Conservation (phyloP, 179 eudicot species). For the Monotropa hypopitys region DNA sequence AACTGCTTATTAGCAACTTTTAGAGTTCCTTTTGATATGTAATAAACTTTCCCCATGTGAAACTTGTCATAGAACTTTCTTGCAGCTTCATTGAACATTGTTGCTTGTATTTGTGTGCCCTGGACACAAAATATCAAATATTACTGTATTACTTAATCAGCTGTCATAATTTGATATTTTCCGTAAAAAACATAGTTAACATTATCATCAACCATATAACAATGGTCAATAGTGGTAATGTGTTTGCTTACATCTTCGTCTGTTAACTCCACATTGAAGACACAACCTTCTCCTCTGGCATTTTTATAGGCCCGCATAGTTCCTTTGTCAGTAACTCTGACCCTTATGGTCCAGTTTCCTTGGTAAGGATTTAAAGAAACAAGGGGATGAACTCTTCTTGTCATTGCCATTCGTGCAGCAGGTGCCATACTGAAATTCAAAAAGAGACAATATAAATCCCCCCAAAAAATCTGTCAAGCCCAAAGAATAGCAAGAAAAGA, state of each 20-base stretch:
- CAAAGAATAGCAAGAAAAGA: not conserved
- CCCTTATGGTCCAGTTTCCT: slow-evolving; percentile 92
- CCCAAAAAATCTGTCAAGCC: not conserved
- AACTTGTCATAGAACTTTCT: slow-evolving; percentile 70
- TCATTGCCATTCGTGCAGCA: slow-evolving; percentile 80
- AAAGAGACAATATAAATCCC: not conserved
- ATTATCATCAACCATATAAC: not conserved
- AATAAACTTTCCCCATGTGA: slow-evolving; percentile 75
- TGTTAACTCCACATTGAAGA: slow-evolving; percentile 88
- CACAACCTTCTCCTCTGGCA: slow-evolving; percentile 84
- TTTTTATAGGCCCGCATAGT: slow-evolving; percentile 59
- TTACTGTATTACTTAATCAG: not conserved
- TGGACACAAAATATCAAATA: slow-evolving; percentile 14
- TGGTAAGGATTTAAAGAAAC: slow-evolving; percentile 93
- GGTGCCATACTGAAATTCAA: slow-evolving; percentile 60
- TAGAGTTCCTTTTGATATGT: slow-evolving; percentile 73
- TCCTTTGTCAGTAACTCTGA: slow-evolving; percentile 75
- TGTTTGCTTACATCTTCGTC: slow-evolving; percentile 76
- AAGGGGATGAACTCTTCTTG: slow-evolving; percentile 72
- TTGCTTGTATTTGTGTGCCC: slow-evolving; percentile 99
- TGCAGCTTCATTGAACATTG: slow-evolving; percentile 96
- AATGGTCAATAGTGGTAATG: not conserved
- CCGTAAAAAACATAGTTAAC: not conserved
- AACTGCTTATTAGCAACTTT: slow-evolving; percentile 88
- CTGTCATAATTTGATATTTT: not conserved